Evolutionary conservation across 2,329 filamentous ascomycete genomes (phyloP).

Genomic region (Aspergillus hortae): DNA sequence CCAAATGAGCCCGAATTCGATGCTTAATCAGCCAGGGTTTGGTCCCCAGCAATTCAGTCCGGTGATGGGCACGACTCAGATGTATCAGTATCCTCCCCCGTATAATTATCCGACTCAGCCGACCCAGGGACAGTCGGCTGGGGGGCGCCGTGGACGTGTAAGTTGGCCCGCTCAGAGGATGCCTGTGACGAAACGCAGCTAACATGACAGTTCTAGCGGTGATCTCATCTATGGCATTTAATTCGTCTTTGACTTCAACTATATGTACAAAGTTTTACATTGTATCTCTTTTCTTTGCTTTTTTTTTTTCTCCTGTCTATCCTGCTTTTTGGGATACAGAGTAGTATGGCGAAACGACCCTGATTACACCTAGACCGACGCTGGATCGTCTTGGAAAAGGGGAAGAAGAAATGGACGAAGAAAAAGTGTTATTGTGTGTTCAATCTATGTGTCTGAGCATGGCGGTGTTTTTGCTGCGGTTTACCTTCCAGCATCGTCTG

Average conservation of each 20-base stretch:
- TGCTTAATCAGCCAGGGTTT: conserved; percentile 48
- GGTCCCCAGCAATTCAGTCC: conserved; percentile 45
- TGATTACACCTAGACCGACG: conserved; percentile 32
- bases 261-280: conserved; percentile 36
- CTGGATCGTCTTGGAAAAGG: conserved; percentile 39
- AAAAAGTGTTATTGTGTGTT: conserved; percentile 20
- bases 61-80: conserved; percentile 39
- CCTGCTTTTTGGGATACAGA: conserved; percentile 23
- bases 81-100: conserved; percentile 54
- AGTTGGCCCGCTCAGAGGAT: conserved; percentile 27
- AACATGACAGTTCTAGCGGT: conserved; percentile 25
- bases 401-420: conserved; percentile 20
- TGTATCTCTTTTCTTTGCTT: conserved; percentile 9
- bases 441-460: conserved; percentile 2
- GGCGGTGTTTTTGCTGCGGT: neutral
- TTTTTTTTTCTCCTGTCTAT: conserved; percentile 10
- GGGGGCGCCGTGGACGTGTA: conserved; percentile 54
- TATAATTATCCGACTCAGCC: conserved; percentile 45
- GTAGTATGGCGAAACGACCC: conserved; percentile 32
- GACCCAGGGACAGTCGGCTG: conserved; percentile 42
- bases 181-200: conserved; percentile 7
- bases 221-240: conserved; percentile 26
- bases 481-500: neutral
- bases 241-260: conserved; percentile 27
- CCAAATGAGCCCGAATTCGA: conserved; percentile 38